A percentile compares a stretch with the other conserved stretches of the same genome.
These are phyloP conservation scores for Crotalaria pallida DNA, from an alignment of 306 rosid species.

Conservation along the genomic window DNA sequence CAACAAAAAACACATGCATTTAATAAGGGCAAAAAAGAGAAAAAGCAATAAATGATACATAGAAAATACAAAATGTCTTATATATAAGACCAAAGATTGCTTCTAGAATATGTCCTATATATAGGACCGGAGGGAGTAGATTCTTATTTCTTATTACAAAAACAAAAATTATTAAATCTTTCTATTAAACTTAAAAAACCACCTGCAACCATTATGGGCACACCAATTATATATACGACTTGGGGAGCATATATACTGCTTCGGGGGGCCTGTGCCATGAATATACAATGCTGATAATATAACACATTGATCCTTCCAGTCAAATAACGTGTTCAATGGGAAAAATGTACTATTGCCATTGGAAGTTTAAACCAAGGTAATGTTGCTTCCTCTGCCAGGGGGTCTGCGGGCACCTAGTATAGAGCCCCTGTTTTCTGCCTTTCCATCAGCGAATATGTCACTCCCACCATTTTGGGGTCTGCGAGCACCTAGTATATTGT, in stretches of 20 bases:
- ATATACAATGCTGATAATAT: slow-evolving; percentile 21
- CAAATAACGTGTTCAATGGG: slow-evolving; percentile 8
- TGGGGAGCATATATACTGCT: slow-evolving; percentile 19
- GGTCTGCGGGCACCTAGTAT: slow-evolving; percentile 47
- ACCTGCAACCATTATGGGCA: slow-evolving; percentile 2
- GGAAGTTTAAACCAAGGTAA: slow-evolving; percentile 49
- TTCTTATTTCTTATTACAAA: background rate
- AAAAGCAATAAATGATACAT: too few relatives aligned
- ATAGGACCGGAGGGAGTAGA: too few relatives aligned
- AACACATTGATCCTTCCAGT: slow-evolving; percentile 18
- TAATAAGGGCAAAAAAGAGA: too few relatives aligned
- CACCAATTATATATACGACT: slow-evolving; percentile 12
- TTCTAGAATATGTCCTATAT: too few relatives aligned
- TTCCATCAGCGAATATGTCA: slow-evolving; percentile 84
- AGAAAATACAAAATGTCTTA: too few relatives aligned
- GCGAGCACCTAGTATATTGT: too few relatives aligned
- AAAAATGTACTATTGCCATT: background rate
- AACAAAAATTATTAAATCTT: background rate
- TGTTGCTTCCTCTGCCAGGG: slow-evolving; percentile 52
- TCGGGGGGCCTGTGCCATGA: background rate
- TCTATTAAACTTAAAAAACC: slow-evolving; percentile 1
- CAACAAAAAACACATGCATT: too few relatives aligned
- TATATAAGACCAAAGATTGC: too few relatives aligned
- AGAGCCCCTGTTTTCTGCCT: slow-evolving; percentile 57
- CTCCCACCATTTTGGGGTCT: slow-evolving; percentile 32